Base-by-base conservation (phyloP, 352 stramenopile species). In the Pythium dissotocum region DNA sequence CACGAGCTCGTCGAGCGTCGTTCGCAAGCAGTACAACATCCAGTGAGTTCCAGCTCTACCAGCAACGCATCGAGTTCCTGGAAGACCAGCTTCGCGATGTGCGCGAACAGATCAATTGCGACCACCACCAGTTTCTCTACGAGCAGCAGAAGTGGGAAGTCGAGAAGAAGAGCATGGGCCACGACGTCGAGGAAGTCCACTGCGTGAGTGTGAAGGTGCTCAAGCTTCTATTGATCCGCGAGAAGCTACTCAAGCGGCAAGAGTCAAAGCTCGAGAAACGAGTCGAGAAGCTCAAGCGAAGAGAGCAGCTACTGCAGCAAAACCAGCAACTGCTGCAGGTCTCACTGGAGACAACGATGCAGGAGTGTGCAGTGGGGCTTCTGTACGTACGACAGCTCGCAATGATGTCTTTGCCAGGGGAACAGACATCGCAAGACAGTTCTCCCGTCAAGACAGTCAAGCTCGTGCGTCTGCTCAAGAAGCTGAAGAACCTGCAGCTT, bases 61-160 rank as follows among this genome's bases (percentile, higher is more conserved):
- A 77, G 26, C 77, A 87, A 49, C 80, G 80, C 10, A 78, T 91
- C 24, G 70, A 77, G 42, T 54, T 79, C 9, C 62, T 91, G 4
- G 77, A 89, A 52, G 69, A 71, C 1, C 72, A 82, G 26, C 70
- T 91, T 28, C 56, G 70, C 21, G 83, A 89, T 58, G 72, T 80
- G 33, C 68, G 84, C 26, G 70, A 83, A 51, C 83, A 91, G 64
- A 75, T 91, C 6, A 69, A 73, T 14, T 91, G 83, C 40, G 83
- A 91, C 33, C 83, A 82, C 53, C 77, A 88, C 14, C 76, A 89
- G 67, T 89, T 86, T 49, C 69, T 79, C 7, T 91, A 87, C 30
- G 83, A 91, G 44, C 73, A 88, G 55, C 58, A 64, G 2, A 91
- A 87, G 49, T 88, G 80, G 80, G 71, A 73, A 26, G 36, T 79